Conservation (phyloP, 2,329 filamentous ascomycete genomes). For the Aspergillus ibericus region DNA sequence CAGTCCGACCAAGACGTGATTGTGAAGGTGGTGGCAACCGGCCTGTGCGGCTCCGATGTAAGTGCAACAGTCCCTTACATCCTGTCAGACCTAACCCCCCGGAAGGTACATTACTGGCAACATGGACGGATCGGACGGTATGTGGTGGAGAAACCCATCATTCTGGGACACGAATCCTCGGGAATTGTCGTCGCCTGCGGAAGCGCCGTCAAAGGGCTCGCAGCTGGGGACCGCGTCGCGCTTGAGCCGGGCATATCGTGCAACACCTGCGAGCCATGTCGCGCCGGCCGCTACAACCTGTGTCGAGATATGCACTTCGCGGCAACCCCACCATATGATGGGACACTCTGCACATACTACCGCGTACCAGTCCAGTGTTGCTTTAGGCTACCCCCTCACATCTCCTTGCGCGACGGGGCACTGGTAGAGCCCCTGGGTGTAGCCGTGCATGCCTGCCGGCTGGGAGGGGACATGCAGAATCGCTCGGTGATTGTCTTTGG, state of each 20-base stretch:
- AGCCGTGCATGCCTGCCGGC: constrained; percentile 75
- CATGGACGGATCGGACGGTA: constrained; percentile 40
- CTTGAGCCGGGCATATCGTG: constrained; percentile 73
- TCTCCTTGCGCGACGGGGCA: constrained; percentile 73
- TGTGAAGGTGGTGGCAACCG: constrained; percentile 75
- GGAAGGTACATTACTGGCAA: constrained; percentile 42
- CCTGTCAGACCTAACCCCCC: background rate
- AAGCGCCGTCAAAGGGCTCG: constrained; percentile 53
- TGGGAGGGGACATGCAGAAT: constrained; percentile 70
- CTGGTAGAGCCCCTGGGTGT: constrained; percentile 83
- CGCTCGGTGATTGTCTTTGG: constrained; percentile 78
- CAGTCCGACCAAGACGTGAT: constrained; percentile 64
- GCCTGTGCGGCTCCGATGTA: constrained; percentile 81
- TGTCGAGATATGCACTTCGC: constrained; percentile 84
- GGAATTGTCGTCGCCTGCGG: constrained; percentile 63
- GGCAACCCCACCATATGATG: constrained; percentile 82
- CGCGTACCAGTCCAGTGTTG: constrained; percentile 82
- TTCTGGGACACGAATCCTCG: constrained; percentile 66
- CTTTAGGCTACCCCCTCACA: constrained; percentile 68
- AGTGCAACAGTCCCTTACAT: constrained; percentile 22
- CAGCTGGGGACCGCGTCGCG: constrained; percentile 68
- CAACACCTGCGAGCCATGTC: constrained; percentile 69
- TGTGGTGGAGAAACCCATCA: constrained; percentile 36
- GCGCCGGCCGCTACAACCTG: constrained; percentile 79
- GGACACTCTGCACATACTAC: constrained; percentile 84